Base-by-base conservation (phyloP, 768 basidiomycete species). In the Xerocomellus intermedius region DNA sequence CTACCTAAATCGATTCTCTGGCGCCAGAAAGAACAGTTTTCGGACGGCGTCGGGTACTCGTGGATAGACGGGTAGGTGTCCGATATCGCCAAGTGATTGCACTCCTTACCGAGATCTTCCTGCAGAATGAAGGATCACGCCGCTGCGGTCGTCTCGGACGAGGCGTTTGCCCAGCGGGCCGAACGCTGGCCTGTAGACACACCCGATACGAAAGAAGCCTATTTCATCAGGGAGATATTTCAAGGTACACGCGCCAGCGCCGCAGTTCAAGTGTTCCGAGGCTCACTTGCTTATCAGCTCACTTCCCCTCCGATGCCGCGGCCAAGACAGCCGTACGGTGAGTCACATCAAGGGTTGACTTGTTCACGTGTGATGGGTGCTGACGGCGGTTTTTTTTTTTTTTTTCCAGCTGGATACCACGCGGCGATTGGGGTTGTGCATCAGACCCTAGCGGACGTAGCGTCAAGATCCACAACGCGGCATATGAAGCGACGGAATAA, bases 1-100 rank as follows among this genome's bases (percentile, higher is more conserved):
- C 84, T 99, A 48, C 97, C 97, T 13, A 81, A 81, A 53, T 91
- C 90, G 16, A 98, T 99, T 65, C 79, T 99, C 39, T 99, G 97
- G 97, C 82, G 97, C 53, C 97, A 99, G 72, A 99, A 99, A 72
- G 97, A 99, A 74, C 95, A 98, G 66, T 99, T 99, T 77, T 98
- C 95, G 2, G 97, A 99, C 66, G 97, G 97, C 50, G 94, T 97
- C 51, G 95, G 96, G 32, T 98, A 97, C 74, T 95, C 94, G 32
- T 98, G 96, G 95, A 98, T 98, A 66, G 95, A 98, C 65, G 93
- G 94, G 90, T 90, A 64, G 41, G 81, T 64, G 46, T 33, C 48
- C 19, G 13, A 28, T 21, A 21, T 37, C 8, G 30, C 42, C 30
- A 49, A 5, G 3, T 5, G 2, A 26, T 39, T 12, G 17, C 28